Evolutionary conservation across 2,329 filamentous ascomycete genomes (phyloP), one percentile per base, ranked within the genome.

Genomic region (Didymella lethalis): DNA sequence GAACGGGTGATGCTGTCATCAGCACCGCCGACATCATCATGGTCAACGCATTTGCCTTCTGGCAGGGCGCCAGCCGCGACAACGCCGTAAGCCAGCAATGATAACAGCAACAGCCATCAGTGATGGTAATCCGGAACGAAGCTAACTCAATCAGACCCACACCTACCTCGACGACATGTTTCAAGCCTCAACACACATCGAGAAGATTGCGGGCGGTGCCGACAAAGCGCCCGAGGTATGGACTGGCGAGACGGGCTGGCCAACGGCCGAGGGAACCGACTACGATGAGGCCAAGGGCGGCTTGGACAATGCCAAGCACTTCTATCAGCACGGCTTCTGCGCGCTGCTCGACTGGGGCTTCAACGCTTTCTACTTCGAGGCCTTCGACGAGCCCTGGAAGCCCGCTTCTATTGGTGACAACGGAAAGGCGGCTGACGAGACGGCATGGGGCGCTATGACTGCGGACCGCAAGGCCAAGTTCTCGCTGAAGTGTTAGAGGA

Each of bases 341-440:
- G 83, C 83, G 50, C 83, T 89, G 70, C 77, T 90, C 34, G 81
- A 81, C 63, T 90, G 86, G 86, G 86, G 86, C 60, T 82, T 87
- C 63, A 89, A 90, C 68, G 85, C 87, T 54, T 91, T 91, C 79
- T 89, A 85, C 78, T 91, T 91, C 66, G 88, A 91, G 81, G 88
- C 88, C 43, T 90, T 89, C 67, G 88, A 90, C 67, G 89, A 91
- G 84, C 80, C 84, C 59, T 90, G 87, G 86, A 91, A 91, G 84
- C 87, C 88, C 53, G 75, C 81, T 44, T 85, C 83, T 64, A 77
- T 83, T 61, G 88, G 89, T 68, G 83, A 89, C 72, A 86, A 88
- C 69, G 88, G 88, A 63, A 76, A 83, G 64, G 76, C 79, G 11
- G 84, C 82, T 47, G 84, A 88, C 68, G 88, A 91, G 83, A 87